Evolutionary conservation across 2,329 filamentous ascomycete species (phyloP).

Genomic region (Xylariaceae sp.): DNA sequence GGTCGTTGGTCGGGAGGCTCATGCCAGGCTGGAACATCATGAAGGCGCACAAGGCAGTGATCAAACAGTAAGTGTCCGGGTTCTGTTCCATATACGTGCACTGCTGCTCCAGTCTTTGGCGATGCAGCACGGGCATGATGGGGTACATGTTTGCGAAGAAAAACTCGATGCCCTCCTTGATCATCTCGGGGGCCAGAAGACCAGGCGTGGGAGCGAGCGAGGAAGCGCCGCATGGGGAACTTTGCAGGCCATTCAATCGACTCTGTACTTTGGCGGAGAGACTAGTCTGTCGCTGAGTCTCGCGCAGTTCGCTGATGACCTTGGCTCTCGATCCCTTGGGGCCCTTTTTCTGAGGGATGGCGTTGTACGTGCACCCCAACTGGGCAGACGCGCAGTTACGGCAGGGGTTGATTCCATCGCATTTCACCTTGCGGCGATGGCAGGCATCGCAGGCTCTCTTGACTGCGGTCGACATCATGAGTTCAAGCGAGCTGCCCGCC

Average conservation of each 20-base stretch:
- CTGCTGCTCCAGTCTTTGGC: conserved; percentile 54
- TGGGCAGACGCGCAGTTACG: conserved; percentile 65
- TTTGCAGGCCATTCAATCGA: conserved; percentile 53
- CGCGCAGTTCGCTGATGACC: conserved; percentile 69
- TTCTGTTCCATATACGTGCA: conserved; percentile 58
- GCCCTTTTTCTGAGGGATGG: conserved; percentile 71
- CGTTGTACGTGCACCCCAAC: conserved; percentile 69
- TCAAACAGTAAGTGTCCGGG: conserved; percentile 59
- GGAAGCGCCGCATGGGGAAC: conserved; percentile 41
- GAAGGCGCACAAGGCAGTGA: conserved; percentile 63
- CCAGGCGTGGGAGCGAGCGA: conserved; percentile 54
- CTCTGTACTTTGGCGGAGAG: conserved; percentile 59
- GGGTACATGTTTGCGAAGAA: conserved; percentile 66
- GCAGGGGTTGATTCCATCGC: conserved; percentile 67
- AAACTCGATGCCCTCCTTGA: conserved; percentile 64
- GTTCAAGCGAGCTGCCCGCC: not conserved
- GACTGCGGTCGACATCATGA: conserved; percentile 36
- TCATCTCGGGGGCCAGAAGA: conserved; percentile 57
- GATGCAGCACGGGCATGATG: conserved; percentile 60
- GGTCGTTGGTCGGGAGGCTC: conserved; percentile 54
- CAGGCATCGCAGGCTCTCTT: conserved; percentile 67
- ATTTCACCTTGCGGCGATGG: conserved; percentile 72
- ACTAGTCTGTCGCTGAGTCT: conserved; percentile 63
- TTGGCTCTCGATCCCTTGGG: conserved; percentile 72
- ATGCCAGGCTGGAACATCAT: conserved; percentile 68